Evolutionary conservation across 345 rosid genomes (phyloP).

Genomic region (Pseudoturritis turrita): DNA sequence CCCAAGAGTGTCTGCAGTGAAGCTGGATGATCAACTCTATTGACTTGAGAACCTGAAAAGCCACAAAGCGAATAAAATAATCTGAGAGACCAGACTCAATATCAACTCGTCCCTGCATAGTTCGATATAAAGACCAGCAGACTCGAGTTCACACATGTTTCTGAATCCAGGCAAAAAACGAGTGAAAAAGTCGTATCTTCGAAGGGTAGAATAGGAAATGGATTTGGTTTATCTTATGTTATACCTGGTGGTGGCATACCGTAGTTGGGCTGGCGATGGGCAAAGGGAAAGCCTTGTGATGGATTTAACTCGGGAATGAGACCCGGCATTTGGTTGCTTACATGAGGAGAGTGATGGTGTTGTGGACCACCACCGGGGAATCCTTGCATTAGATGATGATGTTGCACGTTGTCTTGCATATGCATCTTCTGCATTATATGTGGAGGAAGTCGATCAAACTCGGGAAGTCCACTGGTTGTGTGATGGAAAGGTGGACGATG

Average conservation of each 20-base stretch:
- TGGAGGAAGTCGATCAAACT: slow-evolving; percentile 61
- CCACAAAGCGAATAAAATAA: not conserved
- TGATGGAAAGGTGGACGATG: slow-evolving; percentile 67
- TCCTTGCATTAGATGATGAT: slow-evolving; percentile 51
- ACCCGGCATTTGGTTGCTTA: slow-evolving; percentile 51
- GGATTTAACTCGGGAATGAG: slow-evolving; percentile 52
- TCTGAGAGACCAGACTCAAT: not conserved
- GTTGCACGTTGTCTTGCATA: slow-evolving; percentile 52
- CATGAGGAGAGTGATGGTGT: slow-evolving; percentile 39
- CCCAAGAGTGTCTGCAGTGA: slow-evolving; percentile 71
- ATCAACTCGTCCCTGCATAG: not conserved
- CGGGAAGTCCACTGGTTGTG: slow-evolving; percentile 39
- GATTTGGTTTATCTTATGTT: not conserved
- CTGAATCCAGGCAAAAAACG: not conserved
- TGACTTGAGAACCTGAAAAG: slow-evolving; percentile 47
- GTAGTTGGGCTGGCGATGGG: slow-evolving; percentile 56
- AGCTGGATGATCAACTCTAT: slow-evolving; percentile 53
- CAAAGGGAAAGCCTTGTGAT: slow-evolving; percentile 58
- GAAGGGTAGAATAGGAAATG: not conserved
- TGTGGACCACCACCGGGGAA: slow-evolving; percentile 48
- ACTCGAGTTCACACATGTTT: not conserved
- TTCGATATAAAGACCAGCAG: not conserved
- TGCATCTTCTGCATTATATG: slow-evolving; percentile 69
- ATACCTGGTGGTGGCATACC: slow-evolving; percentile 51
- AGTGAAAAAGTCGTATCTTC: not conserved